Base-by-base conservation (phyloP, 2,329 filamentous ascomycete genomes). In the Amylocarpus encephaloides region DNA sequence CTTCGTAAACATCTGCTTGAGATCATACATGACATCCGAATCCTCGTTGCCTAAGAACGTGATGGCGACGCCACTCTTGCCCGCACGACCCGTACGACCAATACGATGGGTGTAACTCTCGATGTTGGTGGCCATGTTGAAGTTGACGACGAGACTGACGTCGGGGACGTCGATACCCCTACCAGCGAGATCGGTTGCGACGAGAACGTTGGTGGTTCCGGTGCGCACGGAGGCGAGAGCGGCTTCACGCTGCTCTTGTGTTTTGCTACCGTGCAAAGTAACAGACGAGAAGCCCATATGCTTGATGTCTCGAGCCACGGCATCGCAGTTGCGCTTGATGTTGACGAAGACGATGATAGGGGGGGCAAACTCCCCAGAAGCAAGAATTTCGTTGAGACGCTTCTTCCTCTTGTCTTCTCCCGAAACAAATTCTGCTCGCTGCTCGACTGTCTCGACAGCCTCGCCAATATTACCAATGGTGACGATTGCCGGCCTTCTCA, bases 311-410 rank as follows among this genome's bases (percentile, higher is more conserved):
- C 88, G 81, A 2, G 92, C 92, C 43, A 98, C 86, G 52, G 89
- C 88, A 67, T 98, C 93, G 73, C 92, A 97, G 73, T 97, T 97
- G 62, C 91, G 87, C 73, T 97, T 97, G 82, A 97, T 96, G 70
- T 98, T 98, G 79, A 98, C 93, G 68, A 98, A 98, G 57, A 98
- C 91, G 62, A 98, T 98, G 68, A 98, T 95, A 13, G 93, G 93
- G 7, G 92, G 81, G 6, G 79, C 76, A 70, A 91, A 97, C 58
- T 90, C 85, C 59, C 83, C 77, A 1, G 86, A 90, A 43, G 79
- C 75, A 35, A 98, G 81, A 53, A 98, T 93, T 63, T 97, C 89
- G 59, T 84, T 79, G n/a, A 98, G 82, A 2, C 93, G 86, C 71
- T 94, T 94, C 82, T 98, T 97, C 64, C 90, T 83, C 68, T 92